Evolutionary conservation across 257 asterid species (phyloP).

Genomic region (Nyctanthes arbortristis): DNA sequence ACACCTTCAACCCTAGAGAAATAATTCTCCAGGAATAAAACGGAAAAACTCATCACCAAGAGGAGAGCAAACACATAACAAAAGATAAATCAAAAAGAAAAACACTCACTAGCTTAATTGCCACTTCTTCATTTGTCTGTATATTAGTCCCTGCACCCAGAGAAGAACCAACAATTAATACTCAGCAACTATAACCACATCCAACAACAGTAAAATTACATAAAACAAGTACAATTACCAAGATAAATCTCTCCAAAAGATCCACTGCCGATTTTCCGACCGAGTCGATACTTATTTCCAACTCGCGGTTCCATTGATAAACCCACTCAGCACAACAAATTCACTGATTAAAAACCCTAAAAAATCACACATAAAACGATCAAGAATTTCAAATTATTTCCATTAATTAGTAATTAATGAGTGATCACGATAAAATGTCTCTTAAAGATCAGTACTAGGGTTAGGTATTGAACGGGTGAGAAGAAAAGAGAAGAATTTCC

Average conservation of each 20-base stretch:
- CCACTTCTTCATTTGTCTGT: conserved; percentile 85
- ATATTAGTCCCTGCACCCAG: conserved; percentile 56
- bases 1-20: conserved; percentile 9
- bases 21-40: neutral
- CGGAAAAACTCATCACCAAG: neutral
- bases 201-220: neutral
- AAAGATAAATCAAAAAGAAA: neutral
- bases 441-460: conserved; percentile 34
- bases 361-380: conserved; percentile 25
- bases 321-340: conserved; percentile 25
- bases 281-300: conserved; percentile 63
- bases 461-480: conserved; percentile 25
- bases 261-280: conserved; percentile 73
- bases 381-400: conserved; percentile 25
- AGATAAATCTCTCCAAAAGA: conserved; percentile 70
- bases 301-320: conserved; percentile 61
- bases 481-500: neutral
- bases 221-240: conserved; percentile 35
- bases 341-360: conserved; percentile 32
- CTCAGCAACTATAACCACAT: conserved; percentile 18
- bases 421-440: conserved; percentile 19
- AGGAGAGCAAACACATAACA: conserved; percentile 4
- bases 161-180: conserved; percentile 22
- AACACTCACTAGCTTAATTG: conserved; percentile 78
- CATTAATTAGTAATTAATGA: conserved; percentile 23